Evolutionary conservation across 169 alveolate genomes (phyloP), one percentile per base, ranked within the genome.

Genomic region (Plasmodium coatneyi): DNA sequence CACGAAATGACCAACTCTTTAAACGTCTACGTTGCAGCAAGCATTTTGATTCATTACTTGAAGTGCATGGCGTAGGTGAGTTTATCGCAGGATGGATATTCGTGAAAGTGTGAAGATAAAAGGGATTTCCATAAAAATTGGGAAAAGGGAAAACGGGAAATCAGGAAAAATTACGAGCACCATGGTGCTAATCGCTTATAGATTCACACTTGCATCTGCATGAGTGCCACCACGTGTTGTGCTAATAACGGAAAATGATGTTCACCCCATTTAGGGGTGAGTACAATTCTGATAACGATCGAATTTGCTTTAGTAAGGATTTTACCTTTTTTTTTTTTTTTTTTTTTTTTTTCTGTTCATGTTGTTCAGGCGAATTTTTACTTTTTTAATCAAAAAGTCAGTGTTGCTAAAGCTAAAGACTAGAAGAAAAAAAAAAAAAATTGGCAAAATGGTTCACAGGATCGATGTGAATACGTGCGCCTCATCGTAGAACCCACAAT

Each of bases 11-110:
- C 96, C 1, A 93, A 96, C 72, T 96, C 97, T 41, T 80, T 96
- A 66, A 96, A 96, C 82, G 97, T 96, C 9, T 83, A 96, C 30
- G 93, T 96, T 16, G 97, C 97, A 30, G 97, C 97, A 7, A 96
- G 96, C 28, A 96, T 96, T 43, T 72, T 96, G 28, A 93, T 96
- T 14, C 97, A 95, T 81, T 95, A 95, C 56, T 90, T 96, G n/a
- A 92, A 81, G 71, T 80, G 46, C 54, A 43, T 30, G 83, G 28
- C 71, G 66, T 84, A 52, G 66, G n/a, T 10, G 39, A 39, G 3
- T 22, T 79, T 22, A 0, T 19, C 71, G 39, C 30, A 41, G 76
- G 32, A 0, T 30, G 41, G 6, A 0, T 66, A 66, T 66, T 25
- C 36, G 30, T 66, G 76, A 22, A 66, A 66, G 36, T 4, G 30